Evolutionary conservation across 1,284 basidiomycete species (phyloP).

Genomic region (Leucocoprinus gongylophorus): DNA sequence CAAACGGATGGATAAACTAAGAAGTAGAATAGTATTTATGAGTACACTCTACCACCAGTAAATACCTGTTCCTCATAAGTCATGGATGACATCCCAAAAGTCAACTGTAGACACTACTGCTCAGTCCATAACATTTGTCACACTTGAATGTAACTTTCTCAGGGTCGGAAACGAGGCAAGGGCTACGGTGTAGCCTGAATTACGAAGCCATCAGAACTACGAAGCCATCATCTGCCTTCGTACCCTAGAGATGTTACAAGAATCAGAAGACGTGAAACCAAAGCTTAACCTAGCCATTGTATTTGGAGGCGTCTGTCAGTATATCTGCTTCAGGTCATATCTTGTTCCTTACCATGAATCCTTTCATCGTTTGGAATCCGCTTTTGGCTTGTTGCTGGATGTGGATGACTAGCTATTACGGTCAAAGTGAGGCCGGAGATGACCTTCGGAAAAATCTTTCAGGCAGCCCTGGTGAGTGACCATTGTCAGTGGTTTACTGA

Average conservation of each 20-base stretch:
- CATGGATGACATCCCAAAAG: too few relatives aligned
- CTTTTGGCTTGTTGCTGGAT: neutral
- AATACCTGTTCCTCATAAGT: too few relatives aligned
- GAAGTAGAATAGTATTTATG: too few relatives aligned
- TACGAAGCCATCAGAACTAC: too few relatives aligned
- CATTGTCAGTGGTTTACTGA: neutral
- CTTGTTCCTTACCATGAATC: neutral
- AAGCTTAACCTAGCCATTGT: constrained; percentile 53
- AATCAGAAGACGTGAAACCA: constrained; percentile 57
- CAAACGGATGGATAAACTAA: too few relatives aligned
- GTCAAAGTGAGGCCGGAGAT: constrained; percentile 59
- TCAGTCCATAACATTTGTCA: too few relatives aligned
- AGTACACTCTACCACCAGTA: too few relatives aligned
- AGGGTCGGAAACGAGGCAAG: too few relatives aligned
- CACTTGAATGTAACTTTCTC: too few relatives aligned
- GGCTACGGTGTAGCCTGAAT: too few relatives aligned
- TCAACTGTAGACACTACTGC: too few relatives aligned
- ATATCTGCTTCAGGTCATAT: neutral
- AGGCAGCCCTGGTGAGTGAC: constrained; percentile 50
- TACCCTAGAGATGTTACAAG: constrained; percentile 38
- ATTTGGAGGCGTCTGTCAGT: constrained; percentile 43
- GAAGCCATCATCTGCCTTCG: neutral
- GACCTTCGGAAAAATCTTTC: constrained; percentile 59
- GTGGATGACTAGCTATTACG: constrained; percentile 40
- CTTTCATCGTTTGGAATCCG: neutral